Percentiles rank a stretch among this genome's conserved stretches.
phyloP scores from a whole-genome alignment of 371 early-diverging fungal genomes.

The Dentiscutata heterogama region DNA sequence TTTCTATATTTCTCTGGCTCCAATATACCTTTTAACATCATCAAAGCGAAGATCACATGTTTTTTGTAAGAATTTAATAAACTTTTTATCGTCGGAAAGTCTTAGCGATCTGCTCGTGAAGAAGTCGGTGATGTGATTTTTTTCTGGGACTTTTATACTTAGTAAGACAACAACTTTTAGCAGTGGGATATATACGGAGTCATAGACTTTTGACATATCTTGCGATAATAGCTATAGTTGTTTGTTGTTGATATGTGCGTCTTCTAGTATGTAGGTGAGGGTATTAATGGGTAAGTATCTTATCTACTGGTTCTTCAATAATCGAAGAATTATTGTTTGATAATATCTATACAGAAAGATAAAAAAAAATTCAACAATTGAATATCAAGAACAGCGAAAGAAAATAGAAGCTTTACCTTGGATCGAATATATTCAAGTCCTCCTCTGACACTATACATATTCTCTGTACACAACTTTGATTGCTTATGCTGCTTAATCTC shows the following conservation, averaged over 20 bases:
- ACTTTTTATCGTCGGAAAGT: not conserved
- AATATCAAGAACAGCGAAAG: not conserved
- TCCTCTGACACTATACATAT: not conserved
- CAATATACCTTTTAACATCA: conserved; percentile 12
- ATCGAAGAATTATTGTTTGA: no score
- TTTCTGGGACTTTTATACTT: no score
- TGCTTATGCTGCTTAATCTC: not conserved
- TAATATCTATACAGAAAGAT: not conserved
- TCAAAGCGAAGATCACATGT: conserved; percentile 1
- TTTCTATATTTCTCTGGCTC: no score
- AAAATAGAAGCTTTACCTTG: not conserved
- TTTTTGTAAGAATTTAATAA: conserved; percentile 26
- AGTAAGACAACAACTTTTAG: no score
- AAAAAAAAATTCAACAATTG: not conserved
- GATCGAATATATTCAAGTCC: not conserved
- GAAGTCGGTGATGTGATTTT: no score
- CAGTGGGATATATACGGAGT: no score
- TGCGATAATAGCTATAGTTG: no score
- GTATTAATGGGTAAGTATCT: no score
- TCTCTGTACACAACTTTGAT: not conserved
- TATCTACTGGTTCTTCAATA: not conserved
- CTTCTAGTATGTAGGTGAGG: no score
- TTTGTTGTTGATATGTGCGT: no score
- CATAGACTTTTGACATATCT: no score
- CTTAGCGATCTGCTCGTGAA: no score